Base-by-base conservation (phyloP, 2,329 filamentous ascomycete species). In the Rutstroemia sp. region DNA sequence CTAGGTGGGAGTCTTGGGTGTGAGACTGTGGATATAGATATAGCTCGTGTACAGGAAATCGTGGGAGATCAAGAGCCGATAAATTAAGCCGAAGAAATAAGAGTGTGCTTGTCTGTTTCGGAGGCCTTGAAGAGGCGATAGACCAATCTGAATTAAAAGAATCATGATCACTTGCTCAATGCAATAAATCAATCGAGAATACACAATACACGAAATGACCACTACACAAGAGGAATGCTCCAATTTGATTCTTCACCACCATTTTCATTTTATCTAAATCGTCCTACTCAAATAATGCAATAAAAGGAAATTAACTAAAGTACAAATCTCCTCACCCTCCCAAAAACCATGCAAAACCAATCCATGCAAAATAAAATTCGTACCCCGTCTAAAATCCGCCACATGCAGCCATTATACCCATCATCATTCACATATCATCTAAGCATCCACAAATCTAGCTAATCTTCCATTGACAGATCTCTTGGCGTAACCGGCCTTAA, bases 371-470 rank as follows among this genome's bases (percentile, higher is more conserved):
- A 34, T 14, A 12, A 23, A n/a, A 27, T 50, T 44, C 46, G 34
- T 50, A 55, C 27, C 38, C 41, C 19, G 30, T 51, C 16, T 21
- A 23, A 44, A 17, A 7, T 2, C 4, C 10, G 14, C 14, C 16
- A 5, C 16, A 17, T 5, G 9, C 39, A n/a, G 5, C 17, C 17
- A n/a, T 19, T 42, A 42, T 17, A 8, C 39, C 39, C 39, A 42
- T 17, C 17, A 17, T 17, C 6, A n/a, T 19, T 8, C 17, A 19
- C 10, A 16, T 9, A 3, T 14, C 1, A 37, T 5, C 10, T 42
- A 55, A 25, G 16, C 52, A 25, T 55, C 37, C 5, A 50, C 25
- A 14, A 55, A 55, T 42, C 52, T 19, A n/a, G 46, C 23, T n/a
- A 50, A 39, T 41, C 52, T 38, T 2, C 52, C 52, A 25, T 49